Evolutionary conservation across 2,329 filamentous ascomycete species (phyloP).

Genomic region (Podosphaera aphanis): DNA sequence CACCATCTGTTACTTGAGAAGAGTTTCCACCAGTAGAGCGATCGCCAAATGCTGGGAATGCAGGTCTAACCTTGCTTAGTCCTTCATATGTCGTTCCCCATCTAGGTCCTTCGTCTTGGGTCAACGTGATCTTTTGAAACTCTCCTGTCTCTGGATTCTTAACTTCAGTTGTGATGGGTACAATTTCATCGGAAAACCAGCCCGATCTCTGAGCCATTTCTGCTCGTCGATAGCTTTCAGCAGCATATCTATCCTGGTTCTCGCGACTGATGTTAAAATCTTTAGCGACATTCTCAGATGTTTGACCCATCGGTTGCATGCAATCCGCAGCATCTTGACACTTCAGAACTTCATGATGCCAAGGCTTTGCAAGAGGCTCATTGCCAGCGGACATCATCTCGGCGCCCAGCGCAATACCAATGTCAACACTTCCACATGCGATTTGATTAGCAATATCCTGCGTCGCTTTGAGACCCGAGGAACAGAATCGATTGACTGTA

Average conservation of each 20-base stretch:
- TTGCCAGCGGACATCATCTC: slow-evolving; percentile 66
- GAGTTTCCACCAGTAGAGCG: slow-evolving; percentile 81
- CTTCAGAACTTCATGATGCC: slow-evolving; percentile 53
- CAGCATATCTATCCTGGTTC: slow-evolving; percentile 63
- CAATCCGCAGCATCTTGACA: slow-evolving; percentile 63
- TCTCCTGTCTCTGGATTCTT: slow-evolving; percentile 68
- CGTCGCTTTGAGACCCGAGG: slow-evolving; percentile 80
- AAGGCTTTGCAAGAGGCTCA: slow-evolving; percentile 45
- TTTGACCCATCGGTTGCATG: slow-evolving; percentile 94
- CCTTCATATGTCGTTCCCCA: slow-evolving; percentile 70
- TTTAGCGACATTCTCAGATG: slow-evolving; percentile 78
- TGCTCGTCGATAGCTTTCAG: slow-evolving; percentile 68
- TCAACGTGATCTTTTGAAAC: slow-evolving; percentile 52
- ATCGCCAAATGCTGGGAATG: slow-evolving; percentile 76
- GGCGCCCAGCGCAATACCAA: slow-evolving; percentile 70
- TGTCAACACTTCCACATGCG: slow-evolving; percentile 51
- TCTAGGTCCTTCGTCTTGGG: slow-evolving; percentile 73
- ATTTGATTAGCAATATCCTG: slow-evolving; percentile 90
- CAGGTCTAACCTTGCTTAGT: slow-evolving; percentile 64
- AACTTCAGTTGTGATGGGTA: slow-evolving; percentile 58
- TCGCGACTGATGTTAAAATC: slow-evolving; percentile 73
- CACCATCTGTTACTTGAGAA: slow-evolving; percentile 82
- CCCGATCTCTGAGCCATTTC: slow-evolving; percentile 79
- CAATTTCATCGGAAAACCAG: slow-evolving; percentile 84
- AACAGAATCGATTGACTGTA: slow-evolving; percentile 88